Evolutionary conservation across 2,329 filamentous ascomycete species (phyloP).

Genomic region (Gremmenia infestans): DNA sequence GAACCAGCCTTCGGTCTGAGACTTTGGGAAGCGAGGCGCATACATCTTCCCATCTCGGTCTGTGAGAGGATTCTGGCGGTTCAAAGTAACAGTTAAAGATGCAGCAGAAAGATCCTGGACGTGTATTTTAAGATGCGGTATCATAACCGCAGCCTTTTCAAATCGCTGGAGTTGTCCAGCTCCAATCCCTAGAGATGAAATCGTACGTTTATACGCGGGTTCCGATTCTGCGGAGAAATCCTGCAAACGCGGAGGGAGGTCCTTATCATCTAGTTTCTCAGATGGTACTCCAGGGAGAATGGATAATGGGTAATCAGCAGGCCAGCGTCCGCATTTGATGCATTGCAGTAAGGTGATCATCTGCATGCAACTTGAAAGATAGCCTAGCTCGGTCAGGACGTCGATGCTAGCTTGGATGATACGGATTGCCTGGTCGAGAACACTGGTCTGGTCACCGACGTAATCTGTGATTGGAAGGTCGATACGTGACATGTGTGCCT

Average conservation of each 20-base stretch:
- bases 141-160: conserved; percentile 53
- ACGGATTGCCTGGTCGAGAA: conserved; percentile 93
- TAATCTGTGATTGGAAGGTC: conserved; percentile 95
- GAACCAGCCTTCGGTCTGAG: conserved; percentile 93
- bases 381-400: conserved; percentile 84
- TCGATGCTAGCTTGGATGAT: conserved; percentile 95
- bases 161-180: conserved; percentile 31
- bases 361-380: conserved; percentile 68
- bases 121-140: conserved; percentile 65
- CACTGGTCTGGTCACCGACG: conserved; percentile 84
- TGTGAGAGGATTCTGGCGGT: conserved; percentile 60
- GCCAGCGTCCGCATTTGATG: conserved; percentile 91
- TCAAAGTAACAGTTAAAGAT: conserved; percentile 58
- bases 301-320: conserved; percentile 69
- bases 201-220: conserved; percentile 37
- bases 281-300: conserved; percentile 69
- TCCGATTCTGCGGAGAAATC: conserved; percentile 27
- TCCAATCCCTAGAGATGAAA: conserved; percentile 48
- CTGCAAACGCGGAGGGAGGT: conserved; percentile 32
- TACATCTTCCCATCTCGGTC: conserved; percentile 71
- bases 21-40: conserved; percentile 86
- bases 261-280: conserved; percentile 22
- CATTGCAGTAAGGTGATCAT: conserved; percentile 86
- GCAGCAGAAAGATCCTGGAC: conserved; percentile 56
- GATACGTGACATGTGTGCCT: conserved; percentile 91